phyloP scores from a whole-genome alignment of 169 alveolate genomes.

The Eimeria sp. region DNA sequence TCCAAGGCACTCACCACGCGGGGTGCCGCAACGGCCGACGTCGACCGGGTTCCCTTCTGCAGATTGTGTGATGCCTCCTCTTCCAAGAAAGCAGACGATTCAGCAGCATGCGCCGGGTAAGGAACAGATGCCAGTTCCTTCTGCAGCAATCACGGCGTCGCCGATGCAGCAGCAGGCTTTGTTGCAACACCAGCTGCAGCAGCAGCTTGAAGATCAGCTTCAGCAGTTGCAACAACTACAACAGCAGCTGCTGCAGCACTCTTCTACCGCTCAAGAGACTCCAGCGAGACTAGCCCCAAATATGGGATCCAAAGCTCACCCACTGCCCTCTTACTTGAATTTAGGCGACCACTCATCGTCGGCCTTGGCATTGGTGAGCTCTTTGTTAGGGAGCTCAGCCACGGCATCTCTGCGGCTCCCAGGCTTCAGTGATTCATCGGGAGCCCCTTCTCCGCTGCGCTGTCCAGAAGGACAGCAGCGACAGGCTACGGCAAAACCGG shows the following conservation, averaged over 20 bases:
- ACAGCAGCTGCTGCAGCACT: conserved; percentile 66
- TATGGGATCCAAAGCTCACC: background rate
- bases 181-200: conserved; percentile 57
- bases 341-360: conserved; percentile 50
- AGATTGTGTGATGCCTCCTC: background rate
- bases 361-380: conserved; percentile 60
- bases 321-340: background rate
- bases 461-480: conserved; percentile 72
- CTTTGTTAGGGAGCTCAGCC: conserved; percentile 41
- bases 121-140: background rate
- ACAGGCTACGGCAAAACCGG: conserved; percentile 2
- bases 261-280: conserved; percentile 19
- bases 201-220: conserved; percentile 59
- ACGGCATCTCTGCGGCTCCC: conserved; percentile 43
- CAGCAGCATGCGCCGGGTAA: conserved; percentile 25
- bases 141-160: conserved; percentile 28
- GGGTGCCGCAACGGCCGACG: conserved; percentile 34
- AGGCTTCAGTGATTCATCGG: conserved; percentile 10
- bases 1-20: conserved; percentile 68
- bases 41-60: background rate
- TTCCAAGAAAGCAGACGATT: background rate
- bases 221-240: conserved; percentile 64
- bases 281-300: background rate
- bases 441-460: background rate
- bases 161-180: conserved; percentile 30